Evolutionary conservation across 2,329 filamentous ascomycete species (phyloP).

Genomic region (Coniella vitis): DNA sequence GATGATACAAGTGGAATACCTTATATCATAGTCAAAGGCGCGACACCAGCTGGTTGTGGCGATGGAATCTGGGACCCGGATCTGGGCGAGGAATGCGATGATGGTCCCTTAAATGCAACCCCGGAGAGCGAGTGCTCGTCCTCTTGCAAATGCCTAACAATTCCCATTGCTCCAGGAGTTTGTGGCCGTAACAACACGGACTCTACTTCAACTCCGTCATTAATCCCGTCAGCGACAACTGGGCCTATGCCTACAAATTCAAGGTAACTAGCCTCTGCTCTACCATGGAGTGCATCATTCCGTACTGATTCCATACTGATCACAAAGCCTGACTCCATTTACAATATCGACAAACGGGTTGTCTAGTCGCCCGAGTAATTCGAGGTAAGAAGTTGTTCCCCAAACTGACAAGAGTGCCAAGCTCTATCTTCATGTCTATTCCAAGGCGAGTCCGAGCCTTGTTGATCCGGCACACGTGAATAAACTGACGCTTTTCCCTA

Average conservation of each 20-base stretch:
- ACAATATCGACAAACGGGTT: too few relatives aligned
- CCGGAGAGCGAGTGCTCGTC: slow-evolving; percentile 29
- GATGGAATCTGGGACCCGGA: slow-evolving; percentile 28
- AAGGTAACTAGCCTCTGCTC: neutral
- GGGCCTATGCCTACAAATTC: neutral
- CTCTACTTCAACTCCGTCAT: slow-evolving; percentile 14
- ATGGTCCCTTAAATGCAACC: slow-evolving; percentile 26
- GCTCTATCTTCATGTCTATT: neutral
- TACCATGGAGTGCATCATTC: too few relatives aligned
- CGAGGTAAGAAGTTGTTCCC: neutral
- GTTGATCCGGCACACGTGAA: neutral
- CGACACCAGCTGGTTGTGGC: slow-evolving; percentile 33
- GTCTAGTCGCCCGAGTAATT: neutral
- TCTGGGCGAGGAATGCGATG: slow-evolving; percentile 35
- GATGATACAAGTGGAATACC: slow-evolving; percentile 32
- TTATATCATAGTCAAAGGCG: slow-evolving; percentile 36
- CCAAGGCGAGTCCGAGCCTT: slow-evolving; percentile 5
- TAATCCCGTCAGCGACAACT: neutral
- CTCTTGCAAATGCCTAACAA: slow-evolving; percentile 31
- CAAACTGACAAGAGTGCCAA: too few relatives aligned
- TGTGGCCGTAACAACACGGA: slow-evolving; percentile 14
- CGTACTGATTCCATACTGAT: too few relatives aligned
- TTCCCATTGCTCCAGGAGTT: slow-evolving; percentile 22
- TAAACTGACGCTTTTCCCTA: neutral
- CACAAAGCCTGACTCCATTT: too few relatives aligned